These are phyloP conservation scores for Grigorovia jiainica DNA, from an alignment of 805 yeast species.

Conservation along the genomic window DNA sequence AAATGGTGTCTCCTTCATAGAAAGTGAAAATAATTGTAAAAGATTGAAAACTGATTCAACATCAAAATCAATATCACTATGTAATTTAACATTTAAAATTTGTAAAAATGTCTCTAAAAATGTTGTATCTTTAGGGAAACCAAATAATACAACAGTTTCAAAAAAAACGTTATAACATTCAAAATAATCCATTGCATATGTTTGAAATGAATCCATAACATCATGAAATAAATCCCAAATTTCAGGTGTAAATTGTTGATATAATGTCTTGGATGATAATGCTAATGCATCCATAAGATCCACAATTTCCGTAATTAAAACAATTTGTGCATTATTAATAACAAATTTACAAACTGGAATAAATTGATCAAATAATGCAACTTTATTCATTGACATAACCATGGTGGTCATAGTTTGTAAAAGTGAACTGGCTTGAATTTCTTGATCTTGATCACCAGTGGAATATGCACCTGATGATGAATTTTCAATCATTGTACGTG, in stretches of 20 bases:
- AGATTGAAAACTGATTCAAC: slow-evolving; percentile 31
- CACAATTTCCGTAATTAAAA: slow-evolving; percentile 52
- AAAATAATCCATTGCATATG: slow-evolving; percentile 51
- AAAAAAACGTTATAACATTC: slow-evolving; percentile 49
- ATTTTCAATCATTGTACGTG: slow-evolving; percentile 48
- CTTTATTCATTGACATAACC: slow-evolving; percentile 54
- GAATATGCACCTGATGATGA: slow-evolving; percentile 17
- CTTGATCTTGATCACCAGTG: slow-evolving; percentile 47
- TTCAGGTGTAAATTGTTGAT: slow-evolving; percentile 37
- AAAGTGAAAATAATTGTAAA: slow-evolving; percentile 22
- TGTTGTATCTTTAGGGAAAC: slow-evolving; percentile 34
- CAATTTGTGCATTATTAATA: slow-evolving; percentile 47
- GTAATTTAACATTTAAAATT: slow-evolving; percentile 20
- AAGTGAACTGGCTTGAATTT: slow-evolving; percentile 58
- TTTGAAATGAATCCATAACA: slow-evolving; percentile 45
- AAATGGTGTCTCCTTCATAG: slow-evolving; percentile 27
- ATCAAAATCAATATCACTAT: slow-evolving; percentile 31
- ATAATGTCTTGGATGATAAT: slow-evolving; percentile 38
- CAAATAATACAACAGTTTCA: slow-evolving; percentile 43
- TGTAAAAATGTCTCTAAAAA: slow-evolving; percentile 21
- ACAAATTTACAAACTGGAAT: slow-evolving; percentile 52
- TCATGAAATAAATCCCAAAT: slow-evolving; percentile 45
- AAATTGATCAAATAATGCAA: slow-evolving; percentile 44
- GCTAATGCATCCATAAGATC: slow-evolving; percentile 52
- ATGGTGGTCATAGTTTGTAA: slow-evolving; percentile 67